Base-by-base conservation (phyloP, 495 filamentous ascomycete species). In the Annulohypoxylon maeteangense region DNA sequence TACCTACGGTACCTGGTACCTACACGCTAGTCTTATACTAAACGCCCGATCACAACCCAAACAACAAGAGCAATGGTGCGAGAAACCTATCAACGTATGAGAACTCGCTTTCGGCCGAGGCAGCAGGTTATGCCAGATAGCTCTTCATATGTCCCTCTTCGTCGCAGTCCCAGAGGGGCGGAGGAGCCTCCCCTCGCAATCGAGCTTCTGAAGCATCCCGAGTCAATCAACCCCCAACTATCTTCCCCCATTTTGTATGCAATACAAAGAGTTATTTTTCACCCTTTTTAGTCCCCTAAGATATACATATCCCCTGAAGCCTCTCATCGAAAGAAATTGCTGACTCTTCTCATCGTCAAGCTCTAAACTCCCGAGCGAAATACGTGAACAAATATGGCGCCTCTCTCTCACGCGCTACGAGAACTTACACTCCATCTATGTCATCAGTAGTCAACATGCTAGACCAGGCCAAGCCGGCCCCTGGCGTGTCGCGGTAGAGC, bases 331-430 rank as follows among this genome's bases (percentile, higher is more conserved):
- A 50, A 45, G 42, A 8, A 1, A 12, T 48, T 69, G 48, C n/a
- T 73, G 63, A 27, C 48, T 75, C n/a, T 73, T 18, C 5, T 44
- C 40, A 44, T 1, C 0, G 20, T 18, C 6, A 20, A 44, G 40
- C 18, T 18, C 65, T 32, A 71, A 65, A 22, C 75, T 78, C 36
- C 74, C 75, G 0, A 61, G 55, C 29, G 75, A 78, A 44, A 20
- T 78, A 1, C 75, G 75, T 12, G 73, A 72, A 11, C 12, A 76
- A 38, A 70, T 78, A 22, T 78, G 75, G 75, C 47, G 64, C 27
- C 74, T 69, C 10, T 56, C 70, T 22, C 65, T 78, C n/a, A 54
- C 68, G n/a, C 53, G 58, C 1, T 78, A 74, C 18, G 73, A 78
- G 38, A 66, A 78, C n/a, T 18, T 74, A 31, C 55, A 62, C 11